Evolutionary conservation across 2,329 filamentous ascomycete genomes (phyloP).

Genomic region (Pseudodiploospora longispora): DNA sequence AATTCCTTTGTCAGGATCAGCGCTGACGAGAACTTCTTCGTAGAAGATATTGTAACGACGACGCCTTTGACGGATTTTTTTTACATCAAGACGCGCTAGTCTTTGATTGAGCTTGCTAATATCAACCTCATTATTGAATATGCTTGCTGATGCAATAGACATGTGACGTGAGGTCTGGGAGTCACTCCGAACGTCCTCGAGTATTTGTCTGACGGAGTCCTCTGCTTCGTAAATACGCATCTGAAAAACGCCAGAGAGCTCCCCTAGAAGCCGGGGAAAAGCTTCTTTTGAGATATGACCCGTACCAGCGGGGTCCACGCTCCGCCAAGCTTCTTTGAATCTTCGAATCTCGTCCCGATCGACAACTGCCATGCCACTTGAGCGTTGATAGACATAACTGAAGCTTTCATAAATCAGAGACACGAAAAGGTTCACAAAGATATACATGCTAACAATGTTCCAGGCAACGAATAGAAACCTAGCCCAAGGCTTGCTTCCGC

Average conservation of each 20-base stretch:
- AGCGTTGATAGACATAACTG: constrained; percentile 96
- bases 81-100: constrained; percentile 64
- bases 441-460: constrained; percentile 99
- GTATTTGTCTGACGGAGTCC: constrained; percentile 75
- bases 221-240: constrained; percentile 94
- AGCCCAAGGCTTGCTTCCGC: constrained; percentile 84
- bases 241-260: constrained; percentile 90
- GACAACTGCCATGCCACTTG: constrained; percentile 82
- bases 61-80: constrained; percentile 65
- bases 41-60: constrained; percentile 89
- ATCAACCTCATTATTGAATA: constrained; percentile 53
- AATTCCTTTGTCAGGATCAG: constrained; percentile 82
- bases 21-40: constrained; percentile 90
- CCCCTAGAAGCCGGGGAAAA: constrained; percentile 81
- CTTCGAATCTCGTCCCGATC: constrained; percentile 89
- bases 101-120: constrained; percentile 66
- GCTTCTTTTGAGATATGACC: constrained; percentile 86
- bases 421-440: constrained; percentile 96
- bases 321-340: constrained; percentile 98
- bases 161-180: constrained; percentile 43
- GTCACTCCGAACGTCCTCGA: constrained; percentile 71
- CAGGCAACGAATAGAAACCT: constrained; percentile 84
- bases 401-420: constrained; percentile 99
- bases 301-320: constrained; percentile 82
- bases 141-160: constrained; percentile 45